phyloP scores from a whole-genome alignment of 106 monocot species.

The Xerophyta viscosa region DNA sequence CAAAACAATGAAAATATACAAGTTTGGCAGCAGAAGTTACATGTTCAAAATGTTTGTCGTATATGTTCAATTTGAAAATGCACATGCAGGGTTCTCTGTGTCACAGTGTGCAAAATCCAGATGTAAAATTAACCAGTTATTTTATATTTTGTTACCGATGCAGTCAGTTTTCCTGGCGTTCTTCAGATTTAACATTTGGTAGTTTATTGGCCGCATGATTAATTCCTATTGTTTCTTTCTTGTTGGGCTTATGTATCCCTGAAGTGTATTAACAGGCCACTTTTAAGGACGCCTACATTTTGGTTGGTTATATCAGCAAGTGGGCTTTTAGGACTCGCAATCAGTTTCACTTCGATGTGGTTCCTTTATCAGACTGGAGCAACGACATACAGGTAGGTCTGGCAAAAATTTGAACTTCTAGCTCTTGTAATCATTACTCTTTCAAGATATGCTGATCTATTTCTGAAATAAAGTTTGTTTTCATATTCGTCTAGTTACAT shows the following conservation, averaged over 20 bases:
- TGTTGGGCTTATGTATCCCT: conserved; percentile 23
- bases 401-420: neutral
- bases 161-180: no score
- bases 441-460: neutral
- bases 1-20: no score
- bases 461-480: neutral
- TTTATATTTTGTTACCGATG: no score
- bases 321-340: conserved; percentile 87
- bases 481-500: no score
- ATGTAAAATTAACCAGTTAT: no score
- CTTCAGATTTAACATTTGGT: no score
- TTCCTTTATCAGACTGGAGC: conserved; percentile 97
- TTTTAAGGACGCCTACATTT: conserved; percentile 78
- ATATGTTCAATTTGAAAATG: no score
- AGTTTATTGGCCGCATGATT: neutral
- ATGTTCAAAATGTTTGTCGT: no score
- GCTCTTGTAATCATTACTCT: neutral
- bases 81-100: no score
- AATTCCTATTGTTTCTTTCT: conserved; percentile 7
- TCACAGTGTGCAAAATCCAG: no score
- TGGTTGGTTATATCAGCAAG: conserved; percentile 80
- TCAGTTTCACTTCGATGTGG: conserved; percentile 99
- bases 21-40: no score
- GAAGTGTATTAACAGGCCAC: conserved; percentile 57
- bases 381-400: conserved; percentile 79